These are phyloP conservation scores for Bipolaris zeicola DNA, from an alignment of 2,329 filamentous ascomycete genomes.

Conservation along the genomic window DNA sequence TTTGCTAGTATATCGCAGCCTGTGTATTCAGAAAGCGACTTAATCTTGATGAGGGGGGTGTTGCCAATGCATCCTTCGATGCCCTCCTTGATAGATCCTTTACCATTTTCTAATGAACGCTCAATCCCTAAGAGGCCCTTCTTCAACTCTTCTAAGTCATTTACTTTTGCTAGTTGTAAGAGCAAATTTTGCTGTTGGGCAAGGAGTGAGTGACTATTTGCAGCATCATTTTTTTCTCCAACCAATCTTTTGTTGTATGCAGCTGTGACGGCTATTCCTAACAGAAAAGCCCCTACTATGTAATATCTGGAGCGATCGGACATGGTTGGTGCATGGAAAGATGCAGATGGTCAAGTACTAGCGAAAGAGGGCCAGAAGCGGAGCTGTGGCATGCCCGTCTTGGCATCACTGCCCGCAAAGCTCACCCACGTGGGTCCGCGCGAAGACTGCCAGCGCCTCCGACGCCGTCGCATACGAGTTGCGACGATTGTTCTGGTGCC, in stretches of 20 bases:
- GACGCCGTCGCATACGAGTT: constrained; percentile 18
- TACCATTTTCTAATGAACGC: constrained; percentile 16
- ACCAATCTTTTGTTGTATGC: constrained; percentile 22
- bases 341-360: not conserved
- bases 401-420: constrained; percentile 35
- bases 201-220: constrained; percentile 24
- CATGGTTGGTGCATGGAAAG: constrained; percentile 29
- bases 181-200: constrained; percentile 28
- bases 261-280: constrained; percentile 72
- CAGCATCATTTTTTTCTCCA: constrained; percentile 26
- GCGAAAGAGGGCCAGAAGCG: constrained; percentile 16
- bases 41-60: constrained; percentile 86
- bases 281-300: constrained; percentile 73
- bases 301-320: constrained; percentile 58
- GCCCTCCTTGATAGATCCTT: constrained; percentile 67
- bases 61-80: constrained; percentile 93
- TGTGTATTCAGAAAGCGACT: constrained; percentile 82
- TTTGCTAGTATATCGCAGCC: constrained; percentile 91
- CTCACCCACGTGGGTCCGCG: constrained; percentile 31
- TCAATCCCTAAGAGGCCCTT: constrained; percentile 31
- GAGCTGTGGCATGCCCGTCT: constrained; percentile 33
- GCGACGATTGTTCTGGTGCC: constrained; percentile 22
- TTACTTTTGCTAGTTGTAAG: constrained; percentile 30
- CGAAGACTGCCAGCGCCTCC: constrained; percentile 22
- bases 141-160: constrained; percentile 32